phyloP scores from a whole-genome alignment of 1,139 yeast genomes.

The Taphrina betulina region DNA sequence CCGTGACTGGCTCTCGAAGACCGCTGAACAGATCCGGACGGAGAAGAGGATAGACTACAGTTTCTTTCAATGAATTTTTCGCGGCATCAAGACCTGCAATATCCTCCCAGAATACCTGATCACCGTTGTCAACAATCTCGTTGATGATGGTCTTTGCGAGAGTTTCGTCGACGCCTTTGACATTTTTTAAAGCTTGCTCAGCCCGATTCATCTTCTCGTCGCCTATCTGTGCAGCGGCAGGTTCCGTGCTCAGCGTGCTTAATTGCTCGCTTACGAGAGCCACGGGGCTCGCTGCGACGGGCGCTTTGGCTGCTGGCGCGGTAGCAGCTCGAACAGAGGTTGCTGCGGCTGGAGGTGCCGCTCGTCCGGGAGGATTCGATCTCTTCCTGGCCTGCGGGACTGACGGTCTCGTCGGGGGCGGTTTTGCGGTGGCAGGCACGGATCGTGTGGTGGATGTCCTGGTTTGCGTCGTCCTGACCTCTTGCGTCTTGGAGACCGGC shows the following conservation, averaged over 20 bases:
- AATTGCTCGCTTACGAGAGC: constrained; percentile 8
- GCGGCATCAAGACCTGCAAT: constrained; percentile 93
- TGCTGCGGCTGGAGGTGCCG: constrained; percentile 4
- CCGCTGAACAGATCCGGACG: constrained; percentile 93
- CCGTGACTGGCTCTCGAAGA: constrained; percentile 90
- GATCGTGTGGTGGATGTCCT: background rate
- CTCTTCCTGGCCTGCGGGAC: constrained; percentile 1
- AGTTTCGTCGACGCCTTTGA: constrained; percentile 55
- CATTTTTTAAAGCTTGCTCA: constrained; percentile 42
- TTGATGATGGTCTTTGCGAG: constrained; percentile 85
- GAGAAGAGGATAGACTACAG: constrained; percentile 93
- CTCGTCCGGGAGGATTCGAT: constrained; percentile 2
- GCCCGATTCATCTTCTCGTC: constrained; percentile 32
- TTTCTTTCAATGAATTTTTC: constrained; percentile 84
- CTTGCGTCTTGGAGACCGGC: constrained; percentile 1
- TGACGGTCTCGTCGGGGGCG: constrained; percentile 3
- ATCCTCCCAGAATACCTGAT: constrained; percentile 95
- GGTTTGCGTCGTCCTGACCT: background rate
- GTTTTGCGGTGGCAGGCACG: background rate
- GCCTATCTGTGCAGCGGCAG: constrained; percentile 23
- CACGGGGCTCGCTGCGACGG: background rate
- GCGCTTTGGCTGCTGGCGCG: background rate
- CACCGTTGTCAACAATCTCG: constrained; percentile 91
- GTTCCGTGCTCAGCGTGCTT: background rate
- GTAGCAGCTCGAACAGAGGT: constrained; percentile 1